Evolutionary conservation across 352 stramenopile species (phyloP), one percentile per base, ranked within the genome.

Genomic region (Globisporangium canariense): DNA sequence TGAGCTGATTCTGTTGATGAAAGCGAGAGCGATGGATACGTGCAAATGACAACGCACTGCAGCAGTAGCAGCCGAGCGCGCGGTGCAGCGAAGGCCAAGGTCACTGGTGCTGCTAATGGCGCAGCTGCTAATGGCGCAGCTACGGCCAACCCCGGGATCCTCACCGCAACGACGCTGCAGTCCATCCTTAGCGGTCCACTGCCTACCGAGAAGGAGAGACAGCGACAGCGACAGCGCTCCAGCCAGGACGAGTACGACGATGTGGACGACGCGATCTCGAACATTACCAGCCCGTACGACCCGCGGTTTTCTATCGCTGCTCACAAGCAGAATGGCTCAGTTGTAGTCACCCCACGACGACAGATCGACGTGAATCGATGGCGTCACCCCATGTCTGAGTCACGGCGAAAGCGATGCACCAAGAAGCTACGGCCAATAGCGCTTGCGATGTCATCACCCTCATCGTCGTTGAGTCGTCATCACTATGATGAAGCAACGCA

Each of bases 101-200:
- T 53, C 9, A n/a, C 25, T 13, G 25, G 20, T n/a, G 47, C 20
- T 16, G 7, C 47, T n/a, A 34, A 10, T 32, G 3, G 47, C 7
- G 7, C 3, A 9, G 20, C 47, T 4, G 7, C 47, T n/a, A 34
- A 10, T 32, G 3, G 47, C 7, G 7, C 3, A 9, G 20, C 47
- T 4, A n/a, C 20, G 9, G 14, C 10, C 18, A 32, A 22, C 10
- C 47, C 47, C 4, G 70, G 67, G 1, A 74, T 78, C 46, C 47
- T 81, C 38, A 77, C 62, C 8, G 70, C 68, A 13, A 66, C 70
- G 53, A 59, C 65, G 46, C 62, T 81, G 4, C 65, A 76, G 43
- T 58, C 40, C 49, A 63, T 74, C 36, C 51, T 71, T 5, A 30
- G 36, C 32, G 50, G 7, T 20, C 53, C 52, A 14, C 16, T n/a